Conservation (phyloP, 1,284 basidiomycete species). For the Ceratobasidium papillatum region DNA sequence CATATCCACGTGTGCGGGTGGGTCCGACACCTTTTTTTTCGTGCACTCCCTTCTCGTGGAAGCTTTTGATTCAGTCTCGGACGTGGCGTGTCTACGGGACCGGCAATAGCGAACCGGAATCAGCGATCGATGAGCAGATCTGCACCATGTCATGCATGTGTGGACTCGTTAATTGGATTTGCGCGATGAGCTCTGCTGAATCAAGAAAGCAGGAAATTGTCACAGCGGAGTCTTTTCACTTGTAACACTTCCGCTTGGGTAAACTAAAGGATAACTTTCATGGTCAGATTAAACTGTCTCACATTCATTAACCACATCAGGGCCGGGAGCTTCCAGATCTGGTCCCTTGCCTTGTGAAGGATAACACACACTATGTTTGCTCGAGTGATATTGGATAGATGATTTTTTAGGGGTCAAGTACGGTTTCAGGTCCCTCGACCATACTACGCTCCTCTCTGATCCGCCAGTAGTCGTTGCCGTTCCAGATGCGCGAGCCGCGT, state of each 20-base stretch:
- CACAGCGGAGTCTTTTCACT: background rate
- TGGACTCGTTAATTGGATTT: background rate
- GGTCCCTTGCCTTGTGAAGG: background rate
- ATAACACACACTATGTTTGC: background rate
- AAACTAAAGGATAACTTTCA: background rate
- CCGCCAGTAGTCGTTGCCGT: slow-evolving; percentile 24
- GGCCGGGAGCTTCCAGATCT: background rate
- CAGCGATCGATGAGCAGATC: slow-evolving; percentile 23
- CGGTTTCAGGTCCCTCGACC: slow-evolving; percentile 3
- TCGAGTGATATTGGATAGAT: slow-evolving; percentile 1
- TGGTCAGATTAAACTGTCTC: background rate
- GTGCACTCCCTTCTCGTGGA: background rate
- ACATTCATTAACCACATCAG: background rate
- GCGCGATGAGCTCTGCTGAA: background rate
- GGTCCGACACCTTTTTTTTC: slow-evolving; percentile 13
- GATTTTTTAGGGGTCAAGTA: background rate
- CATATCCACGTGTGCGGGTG: slow-evolving; percentile 17
- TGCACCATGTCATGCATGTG: slow-evolving; percentile 5
- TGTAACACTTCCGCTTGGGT: background rate
- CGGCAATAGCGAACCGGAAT: slow-evolving; percentile 14
- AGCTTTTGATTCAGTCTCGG: slow-evolving; percentile 1
- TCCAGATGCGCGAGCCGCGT: slow-evolving; percentile 32
- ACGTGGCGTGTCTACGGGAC: background rate
- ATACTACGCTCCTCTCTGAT: slow-evolving; percentile 2
- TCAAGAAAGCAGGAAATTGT: background rate